These are phyloP conservation scores for Acacia confusa DNA, from an alignment of 306 rosid species.

Conservation along the genomic window DNA sequence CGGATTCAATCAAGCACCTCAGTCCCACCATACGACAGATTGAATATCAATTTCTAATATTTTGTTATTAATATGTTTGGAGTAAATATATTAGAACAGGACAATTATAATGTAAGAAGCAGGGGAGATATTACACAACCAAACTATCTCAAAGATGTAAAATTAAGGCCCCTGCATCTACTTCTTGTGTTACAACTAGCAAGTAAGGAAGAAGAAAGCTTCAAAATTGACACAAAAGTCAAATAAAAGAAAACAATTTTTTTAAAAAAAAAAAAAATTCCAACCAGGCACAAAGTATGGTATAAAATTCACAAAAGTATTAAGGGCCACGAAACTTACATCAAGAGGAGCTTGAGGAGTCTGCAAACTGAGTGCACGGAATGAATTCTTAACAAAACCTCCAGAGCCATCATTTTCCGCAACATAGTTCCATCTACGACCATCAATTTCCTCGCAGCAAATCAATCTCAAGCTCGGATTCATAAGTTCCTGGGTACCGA, in stretches of 20 bases:
- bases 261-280: background rate
- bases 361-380: conserved; percentile 70
- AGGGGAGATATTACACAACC: background rate
- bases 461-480: conserved; percentile 55
- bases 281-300: background rate
- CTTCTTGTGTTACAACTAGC: background rate
- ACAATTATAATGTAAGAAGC: background rate
- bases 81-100: background rate
- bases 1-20: background rate
- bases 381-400: conserved; percentile 57
- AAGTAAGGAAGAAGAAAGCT: background rate
- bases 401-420: conserved; percentile 59
- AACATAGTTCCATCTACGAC: conserved; percentile 84
- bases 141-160: background rate
- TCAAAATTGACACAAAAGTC: background rate
- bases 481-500: conserved; percentile 38
- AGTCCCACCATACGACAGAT: background rate
- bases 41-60: background rate
- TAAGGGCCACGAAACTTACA: conserved; percentile 32
- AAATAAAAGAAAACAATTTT: background rate
- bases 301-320: background rate
- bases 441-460: conserved; percentile 89
- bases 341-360: conserved; percentile 67
- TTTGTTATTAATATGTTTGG: background rate
- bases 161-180: background rate